Base-by-base conservation (phyloP, 1,139 yeast species). In the Yamadazyma siamensis region DNA sequence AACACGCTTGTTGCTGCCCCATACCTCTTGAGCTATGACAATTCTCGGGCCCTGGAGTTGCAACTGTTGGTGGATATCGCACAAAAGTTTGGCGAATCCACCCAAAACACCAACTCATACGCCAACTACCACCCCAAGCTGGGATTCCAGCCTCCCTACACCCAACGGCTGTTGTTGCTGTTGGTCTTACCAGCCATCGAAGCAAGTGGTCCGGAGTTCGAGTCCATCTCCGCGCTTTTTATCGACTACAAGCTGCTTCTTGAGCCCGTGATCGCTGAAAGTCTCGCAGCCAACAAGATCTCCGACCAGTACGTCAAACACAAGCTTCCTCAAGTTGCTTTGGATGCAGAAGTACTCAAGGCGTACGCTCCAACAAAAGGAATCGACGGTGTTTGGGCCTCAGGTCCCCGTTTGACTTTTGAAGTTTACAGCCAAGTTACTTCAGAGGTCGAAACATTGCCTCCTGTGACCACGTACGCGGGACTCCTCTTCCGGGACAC, bases 401-500 rank as follows among this genome's bases (percentile, higher is more conserved):
- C 50, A 41, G 65, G 66, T 28, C 83, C 91, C 30, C 66, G 94
- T 40, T 59, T 73, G 18, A 64, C 77, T 17, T 76, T 83, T 49
- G 80, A 81, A 40, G 78, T 83, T 14, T 91, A 83, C 54, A 61
- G 75, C 38, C 34, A 37, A 28, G 26, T 35, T 15, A 49, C 65
- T 8, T 59, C 66, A 4, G 61, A 61, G 10, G 74, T 82, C 36
- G 81, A 77, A 36, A 85, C 96, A 0, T 86, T 85, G 4, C 95
- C 96, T 0, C 61, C 75, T 3, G 67, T 75, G 14, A 71, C 69
- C 4, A 61, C 83, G 0, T 80, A 80, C 47, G 44, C 51, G 25
- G 73, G 73, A 1, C 49, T 86, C 32, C 56, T 91, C 25, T 69
- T 88, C 46, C 75, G 86, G 41, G 98, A 94, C 50, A 61, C 86